Conservation (phyloP, 2,329 filamentous ascomycete species). For the Capronia coronata region DNA sequence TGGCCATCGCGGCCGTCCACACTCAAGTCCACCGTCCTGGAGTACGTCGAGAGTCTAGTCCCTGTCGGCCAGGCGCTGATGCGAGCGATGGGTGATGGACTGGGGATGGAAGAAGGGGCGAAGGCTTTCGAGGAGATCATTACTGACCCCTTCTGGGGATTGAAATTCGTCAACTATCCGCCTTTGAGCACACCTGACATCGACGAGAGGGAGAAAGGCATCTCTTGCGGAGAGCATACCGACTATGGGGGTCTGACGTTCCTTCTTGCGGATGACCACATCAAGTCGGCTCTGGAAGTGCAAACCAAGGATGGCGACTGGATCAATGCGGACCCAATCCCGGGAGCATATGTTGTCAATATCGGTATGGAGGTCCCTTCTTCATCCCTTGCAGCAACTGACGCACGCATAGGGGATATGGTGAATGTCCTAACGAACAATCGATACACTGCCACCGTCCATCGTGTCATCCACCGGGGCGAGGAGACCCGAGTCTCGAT, state of each 20-base stretch:
- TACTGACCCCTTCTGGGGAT: slow-evolving; percentile 6
- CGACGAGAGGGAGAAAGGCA: slow-evolving; percentile 7
- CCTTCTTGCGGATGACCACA: slow-evolving; percentile 38
- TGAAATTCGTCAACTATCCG: slow-evolving; percentile 9
- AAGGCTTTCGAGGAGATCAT: slow-evolving; percentile 7
- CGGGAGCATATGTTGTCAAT: slow-evolving; percentile 42
- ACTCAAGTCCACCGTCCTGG: background rate
- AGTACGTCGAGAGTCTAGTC: background rate
- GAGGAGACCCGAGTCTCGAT: slow-evolving; percentile 2
- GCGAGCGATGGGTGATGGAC: slow-evolving; percentile 8
- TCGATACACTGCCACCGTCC: slow-evolving; percentile 7
- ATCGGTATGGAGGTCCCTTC: slow-evolving; percentile 36
- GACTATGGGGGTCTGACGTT: slow-evolving; percentile 47
- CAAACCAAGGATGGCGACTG: slow-evolving; percentile 40
- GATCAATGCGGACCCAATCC: slow-evolving; percentile 40
- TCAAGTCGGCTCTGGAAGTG: slow-evolving; percentile 41
- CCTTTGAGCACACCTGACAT: slow-evolving; percentile 4
- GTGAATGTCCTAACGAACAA: slow-evolving; percentile 10
- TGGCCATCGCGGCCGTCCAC: slow-evolving; percentile 1
- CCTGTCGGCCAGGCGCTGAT: slow-evolving; percentile 6
- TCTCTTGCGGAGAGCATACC: slow-evolving; percentile 38
- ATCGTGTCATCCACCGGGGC: slow-evolving; percentile 9
- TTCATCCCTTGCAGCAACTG: background rate
- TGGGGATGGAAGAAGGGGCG: slow-evolving; percentile 1
- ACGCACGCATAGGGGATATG: slow-evolving; percentile 2